Percentiles rank a stretch among this genome's conserved stretches.
phyloP scores from a whole-genome alignment of 2,329 filamentous ascomycete species.

The Aotearoamyces nothofagi region DNA sequence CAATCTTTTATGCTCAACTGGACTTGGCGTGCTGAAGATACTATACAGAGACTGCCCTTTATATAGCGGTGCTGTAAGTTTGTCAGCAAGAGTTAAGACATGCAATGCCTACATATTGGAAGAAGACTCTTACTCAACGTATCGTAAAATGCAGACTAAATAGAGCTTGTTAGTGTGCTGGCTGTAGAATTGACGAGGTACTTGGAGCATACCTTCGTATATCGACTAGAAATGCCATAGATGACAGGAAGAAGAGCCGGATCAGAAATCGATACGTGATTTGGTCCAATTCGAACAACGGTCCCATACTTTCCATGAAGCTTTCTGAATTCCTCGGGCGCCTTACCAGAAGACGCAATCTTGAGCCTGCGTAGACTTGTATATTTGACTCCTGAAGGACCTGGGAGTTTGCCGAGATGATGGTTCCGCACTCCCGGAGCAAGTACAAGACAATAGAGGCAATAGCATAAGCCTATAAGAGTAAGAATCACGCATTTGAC shows the following conservation, averaged over 20 bases:
- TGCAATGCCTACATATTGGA: too few species aligned
- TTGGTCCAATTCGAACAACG: conserved; percentile 63
- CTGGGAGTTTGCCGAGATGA: not conserved
- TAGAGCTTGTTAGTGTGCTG: too few species aligned
- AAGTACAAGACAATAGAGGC: too few species aligned
- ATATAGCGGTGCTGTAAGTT: not conserved
- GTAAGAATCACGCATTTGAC: too few species aligned
- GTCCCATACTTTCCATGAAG: conserved; percentile 37
- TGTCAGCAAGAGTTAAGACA: not conserved
- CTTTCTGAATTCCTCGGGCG: not conserved
- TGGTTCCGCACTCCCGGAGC: not conserved
- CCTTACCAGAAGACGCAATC: not conserved
- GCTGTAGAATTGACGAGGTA: too few species aligned
- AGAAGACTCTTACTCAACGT: not conserved
- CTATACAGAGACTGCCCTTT: conserved; percentile 1
- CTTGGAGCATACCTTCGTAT: too few species aligned
- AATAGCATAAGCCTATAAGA: too few species aligned
- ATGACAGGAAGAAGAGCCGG: conserved; percentile 55
- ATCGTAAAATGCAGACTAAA: not conserved
- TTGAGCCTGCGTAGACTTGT: not conserved
- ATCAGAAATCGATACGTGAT: conserved; percentile 67
- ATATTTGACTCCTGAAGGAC: not conserved
- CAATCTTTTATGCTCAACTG: conserved; percentile 18
- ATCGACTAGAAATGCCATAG: conserved; percentile 63
- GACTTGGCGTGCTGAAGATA: conserved; percentile 1